Evolutionary conservation across 2,329 filamentous ascomycete genomes (phyloP).

Genomic region (Paecilomyces fulvus): DNA sequence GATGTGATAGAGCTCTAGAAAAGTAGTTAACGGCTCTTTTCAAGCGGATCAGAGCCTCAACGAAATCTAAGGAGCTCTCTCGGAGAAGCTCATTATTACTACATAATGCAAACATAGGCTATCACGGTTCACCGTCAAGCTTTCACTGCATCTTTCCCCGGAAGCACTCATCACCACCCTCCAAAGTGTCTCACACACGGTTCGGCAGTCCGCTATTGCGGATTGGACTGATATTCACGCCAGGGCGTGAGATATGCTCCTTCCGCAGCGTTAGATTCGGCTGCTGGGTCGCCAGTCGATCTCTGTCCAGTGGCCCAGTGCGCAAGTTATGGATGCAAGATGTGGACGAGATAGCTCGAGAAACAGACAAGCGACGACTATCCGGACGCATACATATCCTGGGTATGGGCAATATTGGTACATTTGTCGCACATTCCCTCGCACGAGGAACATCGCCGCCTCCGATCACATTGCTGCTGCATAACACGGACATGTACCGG

Average conservation of each 20-base stretch:
- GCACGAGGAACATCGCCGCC: slow-evolving; percentile 53
- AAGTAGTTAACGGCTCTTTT: background rate
- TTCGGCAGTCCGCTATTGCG: slow-evolving; percentile 24
- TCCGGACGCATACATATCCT: slow-evolving; percentile 61
- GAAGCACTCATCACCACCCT: slow-evolving; percentile 6
- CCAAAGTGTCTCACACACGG: slow-evolving; percentile 30
- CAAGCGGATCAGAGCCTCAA: background rate
- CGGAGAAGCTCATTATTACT: background rate
- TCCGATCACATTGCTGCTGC: slow-evolving; percentile 73
- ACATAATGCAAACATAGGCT: background rate
- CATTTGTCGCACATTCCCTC: slow-evolving; percentile 67
- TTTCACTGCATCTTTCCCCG: background rate
- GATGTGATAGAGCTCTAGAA: background rate
- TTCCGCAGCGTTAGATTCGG: background rate
- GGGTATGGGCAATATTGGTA: slow-evolving; percentile 73
- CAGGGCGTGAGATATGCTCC: slow-evolving; percentile 8
- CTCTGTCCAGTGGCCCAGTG: slow-evolving; percentile 9
- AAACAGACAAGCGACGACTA: slow-evolving; percentile 13
- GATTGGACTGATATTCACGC: slow-evolving; percentile 10
- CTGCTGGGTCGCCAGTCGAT: slow-evolving; percentile 7
- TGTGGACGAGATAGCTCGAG: slow-evolving; percentile 12
- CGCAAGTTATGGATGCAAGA: slow-evolving; percentile 18
- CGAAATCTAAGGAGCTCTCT: background rate
- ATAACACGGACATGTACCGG: slow-evolving; percentile 39
- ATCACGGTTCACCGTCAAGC: background rate